These are phyloP conservation scores for Candolleomyces aberdarensis DNA, from an alignment of 768 basidiomycete species.

Conservation along the genomic window DNA sequence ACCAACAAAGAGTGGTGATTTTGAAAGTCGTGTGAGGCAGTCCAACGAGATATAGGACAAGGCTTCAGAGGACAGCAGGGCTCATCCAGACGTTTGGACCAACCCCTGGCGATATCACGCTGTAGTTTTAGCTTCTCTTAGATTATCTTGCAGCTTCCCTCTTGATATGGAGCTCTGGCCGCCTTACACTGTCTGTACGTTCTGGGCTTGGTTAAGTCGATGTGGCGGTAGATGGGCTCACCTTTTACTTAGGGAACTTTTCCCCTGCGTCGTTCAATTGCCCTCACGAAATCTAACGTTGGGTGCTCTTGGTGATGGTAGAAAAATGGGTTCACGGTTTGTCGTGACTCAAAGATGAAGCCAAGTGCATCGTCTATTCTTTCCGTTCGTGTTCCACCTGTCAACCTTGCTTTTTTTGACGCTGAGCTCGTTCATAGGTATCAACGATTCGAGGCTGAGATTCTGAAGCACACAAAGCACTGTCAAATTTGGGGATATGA, in stretches of 20 bases:
- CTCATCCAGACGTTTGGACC: constrained; percentile 57
- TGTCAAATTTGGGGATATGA: constrained; percentile 67
- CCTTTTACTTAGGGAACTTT: constrained; percentile 44
- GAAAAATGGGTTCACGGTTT: constrained; percentile 72
- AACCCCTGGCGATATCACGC: constrained; percentile 39
- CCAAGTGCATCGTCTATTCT: constrained; percentile 58
- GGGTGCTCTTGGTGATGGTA: constrained; percentile 58
- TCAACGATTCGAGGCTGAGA: constrained; percentile 61
- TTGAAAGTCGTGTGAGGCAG: constrained; percentile 38
- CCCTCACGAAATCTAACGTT: constrained; percentile 48
- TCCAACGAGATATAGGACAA: constrained; percentile 46
- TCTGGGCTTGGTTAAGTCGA: not conserved
- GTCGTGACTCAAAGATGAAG: constrained; percentile 49
- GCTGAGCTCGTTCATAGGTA: constrained; percentile 23
- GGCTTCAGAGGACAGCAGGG: constrained; percentile 32
- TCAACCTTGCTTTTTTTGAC: not conserved
- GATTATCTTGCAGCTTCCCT: constrained; percentile 40
- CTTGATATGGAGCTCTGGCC: constrained; percentile 51
- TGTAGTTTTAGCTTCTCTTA: constrained; percentile 26
- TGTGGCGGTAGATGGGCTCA: not conserved
- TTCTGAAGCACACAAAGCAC: constrained; percentile 45
- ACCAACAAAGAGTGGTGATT: constrained; percentile 25
- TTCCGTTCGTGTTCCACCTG: constrained; percentile 40
- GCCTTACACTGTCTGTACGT: constrained; percentile 56
- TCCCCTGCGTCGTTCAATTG: constrained; percentile 52